A percentile compares a stretch with the other conserved stretches of the same genome.
Conservation (phyloP, 306 rosid genomes). For the Vicia sativa region DNA sequence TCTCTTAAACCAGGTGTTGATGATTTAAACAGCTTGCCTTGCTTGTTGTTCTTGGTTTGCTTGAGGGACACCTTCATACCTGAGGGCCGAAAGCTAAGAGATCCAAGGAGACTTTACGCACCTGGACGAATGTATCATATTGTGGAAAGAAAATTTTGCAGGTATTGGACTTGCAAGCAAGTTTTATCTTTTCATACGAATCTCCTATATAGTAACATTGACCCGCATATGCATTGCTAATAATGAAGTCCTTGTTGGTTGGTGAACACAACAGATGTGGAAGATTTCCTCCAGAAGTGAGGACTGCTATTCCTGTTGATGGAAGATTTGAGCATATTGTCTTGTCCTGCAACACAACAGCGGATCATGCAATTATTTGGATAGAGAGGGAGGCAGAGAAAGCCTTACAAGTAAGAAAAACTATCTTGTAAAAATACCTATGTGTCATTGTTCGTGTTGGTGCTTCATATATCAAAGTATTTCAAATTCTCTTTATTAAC, state of each 20-base stretch:
- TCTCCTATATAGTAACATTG: not conserved
- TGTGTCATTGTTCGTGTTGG: not conserved
- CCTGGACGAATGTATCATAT: conserved; percentile 95
- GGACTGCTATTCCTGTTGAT: conserved; percentile 98
- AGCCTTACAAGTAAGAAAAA: conserved; percentile 78
- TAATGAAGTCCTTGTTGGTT: conserved; percentile 35
- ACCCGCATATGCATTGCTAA: not conserved
- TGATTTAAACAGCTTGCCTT: conserved; percentile 93
- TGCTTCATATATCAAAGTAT: not conserved
- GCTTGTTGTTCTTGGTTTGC: conserved; percentile 86
- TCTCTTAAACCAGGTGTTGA: conserved; percentile 71
- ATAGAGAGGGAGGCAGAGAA: conserved; percentile 88
- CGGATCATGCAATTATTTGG: conserved; percentile 92
- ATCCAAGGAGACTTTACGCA: conserved; percentile 91
- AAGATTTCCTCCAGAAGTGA: conserved; percentile 95
- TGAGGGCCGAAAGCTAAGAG: conserved; percentile 82
- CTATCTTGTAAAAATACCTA: not conserved
- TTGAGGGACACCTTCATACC: conserved; percentile 94
- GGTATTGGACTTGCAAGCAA: conserved; percentile 49
- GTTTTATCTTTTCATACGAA: not conserved
- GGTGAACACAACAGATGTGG: conserved; percentile 73
- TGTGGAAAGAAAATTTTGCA: conserved; percentile 90
- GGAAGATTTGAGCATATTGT: conserved; percentile 99
- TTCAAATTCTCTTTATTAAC: not conserved
- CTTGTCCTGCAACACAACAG: conserved; percentile 81